A percentile compares a stretch with the other conserved stretches of the same genome.
These are phyloP conservation scores for Torulaspora globosa DNA, from an alignment of 1,139 yeast genomes.

Conservation along the genomic window DNA sequence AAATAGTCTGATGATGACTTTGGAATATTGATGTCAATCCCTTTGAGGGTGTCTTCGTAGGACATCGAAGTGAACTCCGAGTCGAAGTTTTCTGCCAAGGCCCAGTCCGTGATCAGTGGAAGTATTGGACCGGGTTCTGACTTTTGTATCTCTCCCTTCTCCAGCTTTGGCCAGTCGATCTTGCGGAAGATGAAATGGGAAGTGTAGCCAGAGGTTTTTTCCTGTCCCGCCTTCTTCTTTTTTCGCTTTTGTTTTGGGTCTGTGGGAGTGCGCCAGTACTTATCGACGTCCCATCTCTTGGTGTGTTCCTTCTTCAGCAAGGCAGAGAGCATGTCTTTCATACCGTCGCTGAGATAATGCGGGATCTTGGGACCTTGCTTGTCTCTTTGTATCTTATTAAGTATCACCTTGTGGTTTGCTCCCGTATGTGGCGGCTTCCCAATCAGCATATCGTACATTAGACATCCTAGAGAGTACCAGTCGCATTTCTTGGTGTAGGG, in stretches of 20 bases:
- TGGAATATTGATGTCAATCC: conserved; percentile 17
- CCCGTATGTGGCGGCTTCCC: conserved; percentile 97
- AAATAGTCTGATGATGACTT: conserved; percentile 31
- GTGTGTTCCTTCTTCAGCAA: conserved; percentile 69
- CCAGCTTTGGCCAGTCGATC: conserved; percentile 68
- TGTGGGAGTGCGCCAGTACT: conserved; percentile 29
- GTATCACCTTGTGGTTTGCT: conserved; percentile 71
- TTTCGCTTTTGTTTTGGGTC: conserved; percentile 40
- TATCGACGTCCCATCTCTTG: conserved; percentile 70
- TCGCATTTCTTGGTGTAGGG: conserved; percentile 87
- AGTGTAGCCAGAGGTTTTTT: conserved; percentile 33
- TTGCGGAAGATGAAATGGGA: conserved; percentile 73
- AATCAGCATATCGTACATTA: conserved; percentile 77
- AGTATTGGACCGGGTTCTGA: conserved; percentile 69
- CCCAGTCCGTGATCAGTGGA: conserved; percentile 81
- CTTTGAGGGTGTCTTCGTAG: conserved; percentile 29
- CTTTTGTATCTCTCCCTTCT: conserved; percentile 42
- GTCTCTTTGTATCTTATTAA: conserved; percentile 74
- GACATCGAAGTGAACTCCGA: conserved; percentile 79
- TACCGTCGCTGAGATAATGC: conserved; percentile 74
- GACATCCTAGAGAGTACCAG: conserved; percentile 97
- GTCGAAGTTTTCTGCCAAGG: conserved; percentile 88
- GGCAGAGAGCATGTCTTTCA: conserved; percentile 74
- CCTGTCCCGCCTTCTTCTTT: conserved; percentile 41
- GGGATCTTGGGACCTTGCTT: conserved; percentile 65